Evolutionary conservation across 2,329 filamentous ascomycete genomes (phyloP).

Genomic region (Nigrospora sphaerica): DNA sequence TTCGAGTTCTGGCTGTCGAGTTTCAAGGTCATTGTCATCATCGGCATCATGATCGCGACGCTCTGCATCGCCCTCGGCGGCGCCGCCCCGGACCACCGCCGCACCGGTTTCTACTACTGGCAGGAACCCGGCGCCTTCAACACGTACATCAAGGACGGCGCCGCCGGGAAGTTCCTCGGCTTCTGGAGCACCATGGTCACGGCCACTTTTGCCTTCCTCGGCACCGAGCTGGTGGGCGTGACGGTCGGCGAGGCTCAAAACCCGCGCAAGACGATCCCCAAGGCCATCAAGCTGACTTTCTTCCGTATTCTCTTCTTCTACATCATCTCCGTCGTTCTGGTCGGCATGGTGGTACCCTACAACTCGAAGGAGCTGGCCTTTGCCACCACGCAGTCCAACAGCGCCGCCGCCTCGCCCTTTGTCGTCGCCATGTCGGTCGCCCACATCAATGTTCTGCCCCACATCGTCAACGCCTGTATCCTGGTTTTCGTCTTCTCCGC

Average conservation of each 20-base stretch:
- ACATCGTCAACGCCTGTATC: conserved; percentile 68
- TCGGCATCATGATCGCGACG: conserved; percentile 59
- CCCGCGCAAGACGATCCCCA: conserved; percentile 67
- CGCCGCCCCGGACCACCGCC: conserved; percentile 55
- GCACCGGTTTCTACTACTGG: conserved; percentile 62
- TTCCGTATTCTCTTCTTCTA: conserved; percentile 81
- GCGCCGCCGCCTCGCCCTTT: conserved; percentile 62
- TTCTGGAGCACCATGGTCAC: conserved; percentile 69
- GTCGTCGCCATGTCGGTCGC: conserved; percentile 65
- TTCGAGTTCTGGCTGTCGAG: conserved; percentile 56
- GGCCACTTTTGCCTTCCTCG: conserved; percentile 72
- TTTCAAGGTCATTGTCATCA: conserved; percentile 62
- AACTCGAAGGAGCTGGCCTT: conserved; percentile 53
- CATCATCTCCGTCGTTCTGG: conserved; percentile 62
- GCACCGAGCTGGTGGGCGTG: conserved; percentile 70
- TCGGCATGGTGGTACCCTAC: conserved; percentile 73
- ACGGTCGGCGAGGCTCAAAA: conserved; percentile 76
- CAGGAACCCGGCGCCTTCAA: conserved; percentile 50
- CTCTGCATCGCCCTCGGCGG: conserved; percentile 59
- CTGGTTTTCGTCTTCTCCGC: conserved; percentile 71
- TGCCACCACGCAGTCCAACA: conserved; percentile 37
- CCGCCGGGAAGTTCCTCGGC: conserved; percentile 47
- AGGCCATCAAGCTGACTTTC: conserved; percentile 74
- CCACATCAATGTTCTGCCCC: conserved; percentile 53
- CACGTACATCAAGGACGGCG: conserved; percentile 33